Percentiles rank a stretch among this genome's conserved stretches.
phyloP scores from a whole-genome alignment of 345 rosid species.

The Cardamine occulta region DNA sequence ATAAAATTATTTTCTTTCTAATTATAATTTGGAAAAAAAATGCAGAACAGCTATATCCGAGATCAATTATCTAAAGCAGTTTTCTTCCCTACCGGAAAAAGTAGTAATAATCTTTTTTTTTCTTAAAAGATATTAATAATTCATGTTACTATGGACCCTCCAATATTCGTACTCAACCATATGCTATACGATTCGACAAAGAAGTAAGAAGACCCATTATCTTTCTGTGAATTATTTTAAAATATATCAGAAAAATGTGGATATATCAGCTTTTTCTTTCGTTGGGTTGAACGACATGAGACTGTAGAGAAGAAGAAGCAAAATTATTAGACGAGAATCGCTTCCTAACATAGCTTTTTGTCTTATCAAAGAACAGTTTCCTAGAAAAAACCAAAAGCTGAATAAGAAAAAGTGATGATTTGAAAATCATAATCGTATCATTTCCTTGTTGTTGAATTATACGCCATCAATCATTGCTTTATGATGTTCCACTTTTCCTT shows the following conservation, averaged over 20 bases:
- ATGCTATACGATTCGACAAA: conserved; percentile 22
- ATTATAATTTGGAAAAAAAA: conserved; percentile 17
- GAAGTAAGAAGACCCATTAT: conserved; percentile 29
- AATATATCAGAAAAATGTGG: conserved; percentile 19
- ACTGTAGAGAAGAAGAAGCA: conserved; percentile 27
- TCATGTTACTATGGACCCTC: conserved; percentile 39
- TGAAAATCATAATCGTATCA: conserved; percentile 46
- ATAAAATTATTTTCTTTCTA: conserved; percentile 24
- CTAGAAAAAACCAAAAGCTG: conserved; percentile 28
- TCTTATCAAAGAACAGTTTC: conserved; percentile 37
- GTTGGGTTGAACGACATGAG: conserved; percentile 34
- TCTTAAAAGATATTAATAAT: conserved; percentile 13
- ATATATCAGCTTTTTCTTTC: conserved; percentile 29
- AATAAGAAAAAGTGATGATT: conserved; percentile 36
- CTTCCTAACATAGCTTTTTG: conserved; percentile 36
- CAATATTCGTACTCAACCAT: conserved; percentile 20
- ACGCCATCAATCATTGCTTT: conserved; percentile 47
- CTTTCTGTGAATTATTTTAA: conserved; percentile 4
- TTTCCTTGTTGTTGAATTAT: conserved; percentile 43
- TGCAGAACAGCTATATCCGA: conserved; percentile 30
- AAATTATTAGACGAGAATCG: conserved; percentile 30
- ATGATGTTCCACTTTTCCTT: conserved; percentile 39
- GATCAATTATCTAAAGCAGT: conserved; percentile 24
- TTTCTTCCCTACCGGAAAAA: conserved; percentile 11
- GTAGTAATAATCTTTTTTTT: conserved; percentile 5